These are phyloP conservation scores for Trichoderma lentiforme DNA, from an alignment of 2,329 filamentous ascomycete genomes.

Conservation along the genomic window DNA sequence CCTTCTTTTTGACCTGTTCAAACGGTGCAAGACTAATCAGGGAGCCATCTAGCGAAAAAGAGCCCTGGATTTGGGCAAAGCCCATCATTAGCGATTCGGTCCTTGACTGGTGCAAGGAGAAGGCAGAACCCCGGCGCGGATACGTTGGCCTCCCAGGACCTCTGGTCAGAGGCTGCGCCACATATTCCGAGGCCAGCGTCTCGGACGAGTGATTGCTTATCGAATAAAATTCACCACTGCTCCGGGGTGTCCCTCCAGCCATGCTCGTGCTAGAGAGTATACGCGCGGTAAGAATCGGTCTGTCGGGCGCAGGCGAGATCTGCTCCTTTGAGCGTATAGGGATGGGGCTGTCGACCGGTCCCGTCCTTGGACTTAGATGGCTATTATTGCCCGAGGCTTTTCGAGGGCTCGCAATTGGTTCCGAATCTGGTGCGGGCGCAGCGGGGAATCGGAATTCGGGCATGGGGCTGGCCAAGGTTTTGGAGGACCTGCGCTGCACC, in stretches of 20 bases:
- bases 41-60: constrained; percentile 87
- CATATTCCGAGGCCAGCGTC: constrained; percentile 86
- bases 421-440: constrained; percentile 40
- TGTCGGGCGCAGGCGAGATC: constrained; percentile 54
- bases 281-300: constrained; percentile 58
- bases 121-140: constrained; percentile 45
- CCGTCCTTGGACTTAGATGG: constrained; percentile 38
- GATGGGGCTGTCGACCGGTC: constrained; percentile 35
- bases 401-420: constrained; percentile 29
- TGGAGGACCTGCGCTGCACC: constrained; percentile 39
- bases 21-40: constrained; percentile 86
- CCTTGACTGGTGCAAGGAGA: constrained; percentile 43
- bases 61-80: constrained; percentile 89
- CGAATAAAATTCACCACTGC: constrained; percentile 92
- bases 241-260: constrained; percentile 73
- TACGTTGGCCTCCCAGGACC: constrained; percentile 41
- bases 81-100: constrained; percentile 92
- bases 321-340: constrained; percentile 42
- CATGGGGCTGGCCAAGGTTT: constrained; percentile 42
- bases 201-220: constrained; percentile 93
- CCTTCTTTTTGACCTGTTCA: constrained; percentile 93
- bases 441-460: constrained; percentile 58
- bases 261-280: constrained; percentile 77
- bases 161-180: constrained; percentile 47
- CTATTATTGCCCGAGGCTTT: constrained; percentile 38